Conservation (phyloP, 1,139 yeast species). For the Zygosaccharomyces sapae region DNA sequence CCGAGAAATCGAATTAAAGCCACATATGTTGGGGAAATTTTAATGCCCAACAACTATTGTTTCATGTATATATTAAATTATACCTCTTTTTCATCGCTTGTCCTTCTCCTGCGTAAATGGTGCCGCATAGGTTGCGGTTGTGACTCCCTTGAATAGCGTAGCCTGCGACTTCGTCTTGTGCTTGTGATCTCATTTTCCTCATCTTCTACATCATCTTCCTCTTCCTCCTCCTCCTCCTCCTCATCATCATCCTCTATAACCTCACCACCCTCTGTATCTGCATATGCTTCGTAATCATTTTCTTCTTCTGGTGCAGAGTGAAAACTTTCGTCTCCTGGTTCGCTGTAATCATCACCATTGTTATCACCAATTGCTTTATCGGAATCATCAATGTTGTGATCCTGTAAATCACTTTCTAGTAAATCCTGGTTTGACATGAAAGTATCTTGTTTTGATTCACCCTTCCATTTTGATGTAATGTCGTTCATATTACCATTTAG, state of each 20-base stretch:
- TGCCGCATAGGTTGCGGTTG: slow-evolving; percentile 2
- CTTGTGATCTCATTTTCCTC: background rate
- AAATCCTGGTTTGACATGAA: background rate
- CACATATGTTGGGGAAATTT: background rate
- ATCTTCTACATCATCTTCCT: slow-evolving; percentile 18
- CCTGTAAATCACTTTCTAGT: background rate
- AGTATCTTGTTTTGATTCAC: background rate
- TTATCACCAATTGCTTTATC: background rate
- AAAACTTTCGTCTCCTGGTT: slow-evolving; percentile 4
- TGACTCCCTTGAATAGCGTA: slow-evolving; percentile 1
- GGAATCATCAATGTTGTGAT: background rate
- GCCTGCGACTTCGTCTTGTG: slow-evolving; percentile 5
- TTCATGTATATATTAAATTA: slow-evolving; percentile 3
- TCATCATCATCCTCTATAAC: slow-evolving; percentile 20
- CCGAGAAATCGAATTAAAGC: background rate
- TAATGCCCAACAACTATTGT: slow-evolving; percentile 1
- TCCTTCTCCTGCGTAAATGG: slow-evolving; percentile 10
- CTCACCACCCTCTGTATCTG: slow-evolving; percentile 17
- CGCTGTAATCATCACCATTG: background rate
- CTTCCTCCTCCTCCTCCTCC: slow-evolving; percentile 15
- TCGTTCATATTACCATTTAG: background rate
- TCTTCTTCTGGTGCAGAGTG: slow-evolving; percentile 17
- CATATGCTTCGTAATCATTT: slow-evolving; percentile 13
- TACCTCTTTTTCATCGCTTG: slow-evolving; percentile 4
- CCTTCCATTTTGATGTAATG: background rate